phyloP scores from a whole-genome alignment of 768 basidiomycete species.

The Ephemerocybe angulata region DNA sequence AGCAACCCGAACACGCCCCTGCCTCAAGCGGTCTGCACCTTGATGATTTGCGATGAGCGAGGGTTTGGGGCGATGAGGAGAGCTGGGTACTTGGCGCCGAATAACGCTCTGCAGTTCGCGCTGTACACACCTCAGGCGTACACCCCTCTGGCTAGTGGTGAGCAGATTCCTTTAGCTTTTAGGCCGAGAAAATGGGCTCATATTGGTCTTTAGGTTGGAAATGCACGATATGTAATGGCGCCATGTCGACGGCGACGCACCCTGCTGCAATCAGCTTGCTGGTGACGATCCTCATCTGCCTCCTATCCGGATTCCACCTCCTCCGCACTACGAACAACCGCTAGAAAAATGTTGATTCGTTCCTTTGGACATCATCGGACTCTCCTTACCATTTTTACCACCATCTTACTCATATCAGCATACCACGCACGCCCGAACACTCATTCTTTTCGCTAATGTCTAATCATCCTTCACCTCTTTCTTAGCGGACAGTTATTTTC shows the following conservation, averaged over 20 bases:
- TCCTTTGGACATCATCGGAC: too few species aligned
- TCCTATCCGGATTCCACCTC: slow-evolving; percentile 62
- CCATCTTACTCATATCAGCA: too few species aligned
- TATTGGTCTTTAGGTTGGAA: slow-evolving; percentile 44
- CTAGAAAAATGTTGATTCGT: too few species aligned
- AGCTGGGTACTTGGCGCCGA: slow-evolving; percentile 66
- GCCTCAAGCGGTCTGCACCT: slow-evolving; percentile 70
- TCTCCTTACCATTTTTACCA: too few species aligned
- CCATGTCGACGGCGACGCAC: slow-evolving; percentile 38
- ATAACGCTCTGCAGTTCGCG: slow-evolving; percentile 72
- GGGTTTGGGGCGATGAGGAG: slow-evolving; percentile 58
- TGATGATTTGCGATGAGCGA: slow-evolving; percentile 79
- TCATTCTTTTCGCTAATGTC: too few species aligned
- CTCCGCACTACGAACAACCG: slow-evolving; percentile 32
- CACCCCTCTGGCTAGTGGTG: slow-evolving; percentile 49
- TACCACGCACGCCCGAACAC: too few species aligned
- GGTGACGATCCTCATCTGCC: slow-evolving; percentile 57
- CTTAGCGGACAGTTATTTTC: too few species aligned
- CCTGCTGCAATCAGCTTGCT: slow-evolving; percentile 54
- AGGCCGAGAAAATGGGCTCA: neutral
- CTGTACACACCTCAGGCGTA: slow-evolving; percentile 77
- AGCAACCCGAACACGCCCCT: slow-evolving; percentile 59
- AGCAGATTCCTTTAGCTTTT: neutral
- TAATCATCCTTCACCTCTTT: too few species aligned
- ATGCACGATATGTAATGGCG: slow-evolving; percentile 47